These are phyloP conservation scores for Argentina anserina DNA, from an alignment of 306 rosid genomes.

Conservation along the genomic window DNA sequence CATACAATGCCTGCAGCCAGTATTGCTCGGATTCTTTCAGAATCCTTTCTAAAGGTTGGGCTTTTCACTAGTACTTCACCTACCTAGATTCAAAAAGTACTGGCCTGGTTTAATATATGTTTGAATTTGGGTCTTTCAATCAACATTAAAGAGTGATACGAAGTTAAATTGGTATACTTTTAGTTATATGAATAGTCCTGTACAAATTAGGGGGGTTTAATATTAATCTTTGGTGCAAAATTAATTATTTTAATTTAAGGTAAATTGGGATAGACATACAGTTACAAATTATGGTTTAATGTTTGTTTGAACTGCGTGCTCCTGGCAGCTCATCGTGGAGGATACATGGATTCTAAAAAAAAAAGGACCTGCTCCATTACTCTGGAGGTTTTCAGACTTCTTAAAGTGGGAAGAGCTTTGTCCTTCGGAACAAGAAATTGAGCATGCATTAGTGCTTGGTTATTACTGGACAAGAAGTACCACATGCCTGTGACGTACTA, in stretches of 20 bases:
- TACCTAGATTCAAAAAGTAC: background rate
- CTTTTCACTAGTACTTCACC: background rate
- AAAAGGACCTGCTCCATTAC: conserved; percentile 95
- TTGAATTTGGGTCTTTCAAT: background rate
- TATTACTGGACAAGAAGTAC: conserved; percentile 97
- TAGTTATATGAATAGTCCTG: background rate
- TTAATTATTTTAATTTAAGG: background rate
- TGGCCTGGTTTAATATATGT: background rate
- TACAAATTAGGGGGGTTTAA: background rate
- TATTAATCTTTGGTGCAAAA: background rate
- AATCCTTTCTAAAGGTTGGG: conserved; percentile 87
- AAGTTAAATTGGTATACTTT: background rate
- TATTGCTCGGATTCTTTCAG: conserved; percentile 95
- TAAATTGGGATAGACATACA: background rate
- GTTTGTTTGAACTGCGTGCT: conserved; percentile 19
- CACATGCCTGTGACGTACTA: conserved; percentile 96
- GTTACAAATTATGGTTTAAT: background rate
- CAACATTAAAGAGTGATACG: background rate
- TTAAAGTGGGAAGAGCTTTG: conserved; percentile 98
- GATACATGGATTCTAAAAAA: conserved; percentile 94
- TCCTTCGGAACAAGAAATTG: conserved; percentile 91
- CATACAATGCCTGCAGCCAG: conserved; percentile 84
- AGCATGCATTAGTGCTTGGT: conserved; percentile 98
- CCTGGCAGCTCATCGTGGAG: conserved; percentile 99
- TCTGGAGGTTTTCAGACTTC: conserved; percentile 97